A percentile compares a stretch with the other conserved stretches of the same genome.
These are phyloP conservation scores for Globisporangium emineosum DNA, from an alignment of 352 stramenopile species.

Conservation along the genomic window DNA sequence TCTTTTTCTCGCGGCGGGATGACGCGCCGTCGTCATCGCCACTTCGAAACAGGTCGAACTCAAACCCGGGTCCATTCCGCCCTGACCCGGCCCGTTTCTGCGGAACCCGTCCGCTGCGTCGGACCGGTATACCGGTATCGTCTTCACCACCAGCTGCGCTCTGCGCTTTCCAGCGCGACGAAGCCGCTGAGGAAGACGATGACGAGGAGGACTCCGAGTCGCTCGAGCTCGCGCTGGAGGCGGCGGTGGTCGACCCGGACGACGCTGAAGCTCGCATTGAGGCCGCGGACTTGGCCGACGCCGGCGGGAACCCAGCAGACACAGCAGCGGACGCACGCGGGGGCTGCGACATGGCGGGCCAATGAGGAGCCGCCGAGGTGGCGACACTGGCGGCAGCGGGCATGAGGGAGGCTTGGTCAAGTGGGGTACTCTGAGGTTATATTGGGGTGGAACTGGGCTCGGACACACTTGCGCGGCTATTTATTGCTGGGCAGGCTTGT, in stretches of 20 bases:
- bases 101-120: slow-evolving; percentile 24
- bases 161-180: slow-evolving; percentile 3
- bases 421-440: slow-evolving; percentile 1
- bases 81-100: slow-evolving; percentile 34
- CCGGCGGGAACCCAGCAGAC: not conserved
- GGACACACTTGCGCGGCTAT: not conserved
- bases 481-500: not conserved
- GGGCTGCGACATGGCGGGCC: not conserved
- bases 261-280: not conserved
- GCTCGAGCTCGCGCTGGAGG: slow-evolving; percentile 11
- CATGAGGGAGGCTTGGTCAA: not conserved
- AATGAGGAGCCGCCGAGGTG: not conserved
- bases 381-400: slow-evolving; percentile 1
- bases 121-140: slow-evolving; percentile 16
- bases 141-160: not conserved
- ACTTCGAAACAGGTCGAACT: slow-evolving; percentile 20
- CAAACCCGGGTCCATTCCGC: not conserved
- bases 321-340: not conserved
- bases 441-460: not conserved
- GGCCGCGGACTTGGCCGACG: not conserved
- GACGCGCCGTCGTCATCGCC: slow-evolving; percentile 13
- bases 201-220: not conserved
- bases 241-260: slow-evolving; percentile 8
- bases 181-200: slow-evolving; percentile 5
- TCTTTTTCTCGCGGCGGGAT: slow-evolving; percentile 34